Evolutionary conservation across 2,329 filamentous ascomycete genomes (phyloP).

Genomic region (Eutypella sp.): DNA sequence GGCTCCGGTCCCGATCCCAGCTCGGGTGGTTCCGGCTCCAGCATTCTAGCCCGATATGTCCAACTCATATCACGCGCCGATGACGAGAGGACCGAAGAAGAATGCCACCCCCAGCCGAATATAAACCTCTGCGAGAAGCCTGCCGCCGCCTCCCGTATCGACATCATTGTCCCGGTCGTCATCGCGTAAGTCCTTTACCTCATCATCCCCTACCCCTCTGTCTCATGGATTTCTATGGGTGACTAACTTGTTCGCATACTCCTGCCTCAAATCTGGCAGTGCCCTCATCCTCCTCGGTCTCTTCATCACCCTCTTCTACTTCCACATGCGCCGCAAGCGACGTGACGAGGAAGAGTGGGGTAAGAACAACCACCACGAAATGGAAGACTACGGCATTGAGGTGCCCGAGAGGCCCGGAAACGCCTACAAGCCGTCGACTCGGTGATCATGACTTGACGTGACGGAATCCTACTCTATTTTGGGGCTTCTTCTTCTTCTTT

Average conservation of each 20-base stretch:
- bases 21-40: background rate
- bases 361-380: conserved; percentile 24
- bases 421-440: no score
- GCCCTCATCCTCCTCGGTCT: conserved; percentile 15
- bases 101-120: conserved; percentile 20
- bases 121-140: conserved; percentile 26
- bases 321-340: conserved; percentile 21
- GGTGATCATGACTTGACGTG: no score
- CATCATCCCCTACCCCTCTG: background rate
- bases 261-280: conserved; percentile 10
- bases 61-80: conserved; percentile 13
- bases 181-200: conserved; percentile 20
- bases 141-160: conserved; percentile 10
- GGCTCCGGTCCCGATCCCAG: no score
- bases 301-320: conserved; percentile 12
- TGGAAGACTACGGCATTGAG: conserved; percentile 26
- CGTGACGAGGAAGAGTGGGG: conserved; percentile 21
- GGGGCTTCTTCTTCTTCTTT: no score
- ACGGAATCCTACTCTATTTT: no score
- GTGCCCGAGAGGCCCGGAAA: no score
- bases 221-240: background rate
- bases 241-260: no score
- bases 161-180: conserved; percentile 17
- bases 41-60: conserved; percentile 1
- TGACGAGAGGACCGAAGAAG: conserved; percentile 4